Percentiles rank a stretch among this genome's conserved stretches.
These are phyloP conservation scores for Trametes versicolor DNA, from an alignment of 1,284 basidiomycete species.

Conservation along the genomic window DNA sequence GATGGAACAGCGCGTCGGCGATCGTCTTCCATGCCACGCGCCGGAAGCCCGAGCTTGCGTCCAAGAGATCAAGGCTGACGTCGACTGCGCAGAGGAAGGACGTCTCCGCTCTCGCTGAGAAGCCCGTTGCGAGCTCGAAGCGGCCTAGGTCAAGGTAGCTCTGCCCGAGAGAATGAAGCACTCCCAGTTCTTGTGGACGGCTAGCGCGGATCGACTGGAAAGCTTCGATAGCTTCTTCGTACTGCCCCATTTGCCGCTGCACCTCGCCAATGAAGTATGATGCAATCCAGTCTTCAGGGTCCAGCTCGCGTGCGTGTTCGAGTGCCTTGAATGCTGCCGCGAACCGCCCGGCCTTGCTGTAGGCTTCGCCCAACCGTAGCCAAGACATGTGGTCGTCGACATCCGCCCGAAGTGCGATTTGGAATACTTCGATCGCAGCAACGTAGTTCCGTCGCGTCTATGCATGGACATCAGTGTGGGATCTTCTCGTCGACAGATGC, in stretches of 20 bases:
- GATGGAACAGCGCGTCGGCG: slow-evolving; percentile 79
- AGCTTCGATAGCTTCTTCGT: slow-evolving; percentile 76
- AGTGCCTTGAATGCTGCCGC: slow-evolving; percentile 93
- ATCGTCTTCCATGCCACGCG: slow-evolving; percentile 88
- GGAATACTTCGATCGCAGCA: slow-evolving; percentile 87
- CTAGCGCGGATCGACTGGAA: slow-evolving; percentile 68
- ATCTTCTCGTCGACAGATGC: neutral
- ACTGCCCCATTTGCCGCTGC: slow-evolving; percentile 82
- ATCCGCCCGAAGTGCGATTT: slow-evolving; percentile 87
- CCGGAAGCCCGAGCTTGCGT: slow-evolving; percentile 69
- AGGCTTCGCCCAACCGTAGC: slow-evolving; percentile 94
- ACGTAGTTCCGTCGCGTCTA: slow-evolving; percentile 82
- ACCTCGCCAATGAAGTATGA: slow-evolving; percentile 89
- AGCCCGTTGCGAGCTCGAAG: slow-evolving; percentile 74
- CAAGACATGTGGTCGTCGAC: slow-evolving; percentile 84
- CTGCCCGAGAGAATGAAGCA: slow-evolving; percentile 80
- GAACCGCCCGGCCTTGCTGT: slow-evolving; percentile 88
- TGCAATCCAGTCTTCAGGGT: slow-evolving; percentile 85
- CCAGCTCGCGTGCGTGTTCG: slow-evolving; percentile 74
- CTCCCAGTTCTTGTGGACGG: slow-evolving; percentile 74
- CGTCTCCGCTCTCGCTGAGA: slow-evolving; percentile 76
- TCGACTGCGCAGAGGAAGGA: slow-evolving; percentile 74
- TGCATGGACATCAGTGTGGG: neutral
- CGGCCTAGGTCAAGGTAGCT: slow-evolving; percentile 80
- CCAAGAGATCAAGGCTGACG: slow-evolving; percentile 65